A percentile compares a stretch with the other conserved stretches of the same genome.
These are phyloP conservation scores for Obelidium mucronatum DNA, from an alignment of 192 early-diverging fungal species.

Conservation along the genomic window DNA sequence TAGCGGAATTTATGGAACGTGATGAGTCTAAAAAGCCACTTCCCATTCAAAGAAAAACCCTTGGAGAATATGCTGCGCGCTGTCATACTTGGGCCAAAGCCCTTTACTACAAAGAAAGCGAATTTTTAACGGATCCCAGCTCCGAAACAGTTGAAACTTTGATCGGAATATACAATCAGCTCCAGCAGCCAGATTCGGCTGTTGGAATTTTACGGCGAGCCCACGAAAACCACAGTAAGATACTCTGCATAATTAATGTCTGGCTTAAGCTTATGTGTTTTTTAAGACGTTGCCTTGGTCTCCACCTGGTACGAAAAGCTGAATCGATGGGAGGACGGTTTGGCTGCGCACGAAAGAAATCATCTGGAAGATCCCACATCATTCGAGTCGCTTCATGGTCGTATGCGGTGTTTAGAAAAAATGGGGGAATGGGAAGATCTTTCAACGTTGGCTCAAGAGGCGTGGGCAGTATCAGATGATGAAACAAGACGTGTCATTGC, in stretches of 20 bases:
- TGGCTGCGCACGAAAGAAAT: conserved; percentile 75
- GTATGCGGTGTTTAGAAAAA: conserved; percentile 83
- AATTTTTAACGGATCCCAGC: conserved; percentile 64
- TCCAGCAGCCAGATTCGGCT: conserved; percentile 89
- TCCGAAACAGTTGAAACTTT: conserved; percentile 75
- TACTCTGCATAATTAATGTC: background rate
- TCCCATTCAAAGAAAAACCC: conserved; percentile 78
- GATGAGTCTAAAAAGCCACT: conserved; percentile 85
- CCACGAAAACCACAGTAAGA: conserved; percentile 58
- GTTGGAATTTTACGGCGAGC: conserved; percentile 85
- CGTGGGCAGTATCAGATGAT: conserved; percentile 65
- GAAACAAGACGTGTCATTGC: conserved; percentile 42
- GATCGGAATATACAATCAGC: conserved; percentile 84
- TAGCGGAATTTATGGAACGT: conserved; percentile 93
- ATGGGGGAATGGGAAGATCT: conserved; percentile 86
- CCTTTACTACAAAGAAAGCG: conserved; percentile 88
- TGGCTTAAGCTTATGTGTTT: background rate
- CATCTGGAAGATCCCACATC: conserved; percentile 50
- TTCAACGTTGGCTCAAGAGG: conserved; percentile 71
- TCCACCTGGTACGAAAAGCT: conserved; percentile 87
- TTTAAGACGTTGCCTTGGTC: conserved; percentile 59
- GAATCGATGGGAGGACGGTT: conserved; percentile 84
- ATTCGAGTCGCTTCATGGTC: conserved; percentile 61
- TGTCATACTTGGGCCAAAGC: conserved; percentile 91
- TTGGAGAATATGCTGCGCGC: conserved; percentile 80